Conservation (phyloP, 768 basidiomycete species). For the Phylloporus sp. region DNA sequence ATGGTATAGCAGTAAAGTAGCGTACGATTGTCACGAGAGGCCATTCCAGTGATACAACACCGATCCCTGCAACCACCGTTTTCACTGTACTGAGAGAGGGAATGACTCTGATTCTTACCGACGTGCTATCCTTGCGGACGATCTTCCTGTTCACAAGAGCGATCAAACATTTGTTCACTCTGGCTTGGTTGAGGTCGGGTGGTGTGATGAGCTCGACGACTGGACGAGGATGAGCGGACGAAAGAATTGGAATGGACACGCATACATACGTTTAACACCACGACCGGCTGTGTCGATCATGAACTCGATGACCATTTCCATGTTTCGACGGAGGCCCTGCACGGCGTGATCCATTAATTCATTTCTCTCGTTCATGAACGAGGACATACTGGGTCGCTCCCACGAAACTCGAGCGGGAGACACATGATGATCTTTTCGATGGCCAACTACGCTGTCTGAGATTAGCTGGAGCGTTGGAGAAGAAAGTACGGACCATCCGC, state of each 20-base stretch:
- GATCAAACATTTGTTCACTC: constrained; percentile 91
- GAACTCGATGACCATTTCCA: constrained; percentile 75
- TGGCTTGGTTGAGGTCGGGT: constrained; percentile 82
- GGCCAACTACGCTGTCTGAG: constrained; percentile 37
- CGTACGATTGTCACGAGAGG: constrained; percentile 30
- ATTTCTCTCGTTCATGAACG: not conserved
- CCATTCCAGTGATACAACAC: constrained; percentile 72
- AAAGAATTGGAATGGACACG: not conserved
- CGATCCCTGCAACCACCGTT: constrained; percentile 41
- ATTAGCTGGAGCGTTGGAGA: not conserved
- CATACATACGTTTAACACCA: constrained; percentile 56
- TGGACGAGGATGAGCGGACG: constrained; percentile 27
- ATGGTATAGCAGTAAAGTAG: too few species aligned
- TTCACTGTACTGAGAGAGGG: not conserved
- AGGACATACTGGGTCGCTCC: constrained; percentile 67
- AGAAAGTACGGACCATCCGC: constrained; percentile 48
- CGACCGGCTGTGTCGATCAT: constrained; percentile 60
- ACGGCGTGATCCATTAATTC: not conserved
- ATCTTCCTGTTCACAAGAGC: constrained; percentile 85
- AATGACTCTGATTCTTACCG: constrained; percentile 37
- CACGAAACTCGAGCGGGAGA: constrained; percentile 87
- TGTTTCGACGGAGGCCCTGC: constrained; percentile 67
- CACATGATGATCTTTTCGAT: constrained; percentile 69
- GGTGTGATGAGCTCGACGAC: constrained; percentile 73
- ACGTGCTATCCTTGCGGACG: constrained; percentile 67